phyloP scores from a whole-genome alignment of 306 rosid species.

The Inga leiocalycina region DNA sequence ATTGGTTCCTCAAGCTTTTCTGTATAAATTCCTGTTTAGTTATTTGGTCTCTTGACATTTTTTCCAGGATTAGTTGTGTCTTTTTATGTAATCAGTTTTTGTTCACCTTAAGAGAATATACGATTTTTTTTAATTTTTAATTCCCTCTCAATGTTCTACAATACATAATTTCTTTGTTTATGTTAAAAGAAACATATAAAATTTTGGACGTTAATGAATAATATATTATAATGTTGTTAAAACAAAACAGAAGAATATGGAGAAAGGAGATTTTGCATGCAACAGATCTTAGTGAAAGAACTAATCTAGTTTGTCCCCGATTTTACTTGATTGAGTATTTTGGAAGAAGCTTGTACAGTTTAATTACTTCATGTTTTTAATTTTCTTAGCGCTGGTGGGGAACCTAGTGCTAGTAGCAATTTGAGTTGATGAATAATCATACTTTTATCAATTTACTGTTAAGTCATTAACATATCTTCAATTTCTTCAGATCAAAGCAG shows the following conservation, averaged over 20 bases:
- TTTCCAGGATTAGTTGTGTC: neutral
- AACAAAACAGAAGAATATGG: neutral
- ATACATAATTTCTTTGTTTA: neutral
- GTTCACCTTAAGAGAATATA: neutral
- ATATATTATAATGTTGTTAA: neutral
- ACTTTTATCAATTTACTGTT: conserved; percentile 16
- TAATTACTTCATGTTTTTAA: neutral
- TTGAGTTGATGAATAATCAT: neutral
- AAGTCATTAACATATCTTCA: conserved; percentile 24
- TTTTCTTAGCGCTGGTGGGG: neutral
- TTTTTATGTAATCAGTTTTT: neutral
- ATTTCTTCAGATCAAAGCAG: conserved; percentile 68
- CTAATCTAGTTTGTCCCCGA: neutral
- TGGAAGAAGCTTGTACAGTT: conserved; percentile 16
- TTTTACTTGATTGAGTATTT: conserved; percentile 2
- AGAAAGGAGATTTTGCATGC: neutral
- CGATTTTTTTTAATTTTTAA: neutral
- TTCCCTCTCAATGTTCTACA: neutral
- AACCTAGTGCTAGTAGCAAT: conserved; percentile 18
- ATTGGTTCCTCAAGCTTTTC: neutral
- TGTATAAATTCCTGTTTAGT: neutral
- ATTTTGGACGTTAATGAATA: neutral
- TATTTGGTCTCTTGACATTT: neutral
- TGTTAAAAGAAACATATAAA: neutral
- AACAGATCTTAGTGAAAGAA: neutral